Percentiles rank a stretch among this genome's conserved stretches.
Evolutionary conservation across 257 asterid species (phyloP).

Genomic region (Echites panduratus): DNA sequence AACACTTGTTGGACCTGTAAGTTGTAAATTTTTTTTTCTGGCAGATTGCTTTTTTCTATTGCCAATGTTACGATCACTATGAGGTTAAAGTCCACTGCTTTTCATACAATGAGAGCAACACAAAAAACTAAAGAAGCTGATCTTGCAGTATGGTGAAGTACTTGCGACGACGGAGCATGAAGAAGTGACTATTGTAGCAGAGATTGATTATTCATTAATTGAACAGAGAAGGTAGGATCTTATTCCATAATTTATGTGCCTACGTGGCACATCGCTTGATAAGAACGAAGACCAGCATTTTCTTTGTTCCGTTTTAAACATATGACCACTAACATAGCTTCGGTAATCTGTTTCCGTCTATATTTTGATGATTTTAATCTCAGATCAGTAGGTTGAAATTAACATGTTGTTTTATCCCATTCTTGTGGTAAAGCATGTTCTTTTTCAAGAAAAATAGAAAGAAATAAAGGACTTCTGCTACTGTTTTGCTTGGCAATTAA

Average conservation of each 20-base stretch:
- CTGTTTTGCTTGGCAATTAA: not conserved
- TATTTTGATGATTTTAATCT: not conserved
- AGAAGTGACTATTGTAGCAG: constrained; percentile 59
- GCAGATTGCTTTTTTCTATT: not conserved
- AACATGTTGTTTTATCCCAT: not conserved
- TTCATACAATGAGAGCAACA: constrained; percentile 6
- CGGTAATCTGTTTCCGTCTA: not conserved
- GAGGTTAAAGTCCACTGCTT: not conserved
- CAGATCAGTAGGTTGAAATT: constrained; percentile 1
- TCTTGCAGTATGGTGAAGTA: constrained; percentile 84
- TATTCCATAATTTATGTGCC: constrained; percentile 1
- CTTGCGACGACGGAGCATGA: constrained; percentile 90
- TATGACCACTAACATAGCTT: not conserved
- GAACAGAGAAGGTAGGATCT: constrained; percentile 70
- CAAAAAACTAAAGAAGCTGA: constrained; percentile 20
- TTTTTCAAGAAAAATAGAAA: not conserved
- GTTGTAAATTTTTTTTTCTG: not conserved
- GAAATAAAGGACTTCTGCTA: not conserved
- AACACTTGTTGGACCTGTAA: constrained; percentile 88
- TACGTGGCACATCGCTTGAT: not conserved
- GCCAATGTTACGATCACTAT: not conserved
- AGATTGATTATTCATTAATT: constrained; percentile 71
- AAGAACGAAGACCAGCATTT: not conserved
- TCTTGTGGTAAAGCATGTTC: not conserved
- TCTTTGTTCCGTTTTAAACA: not conserved